phyloP scores from a whole-genome alignment of 73 alveolate genomes.

The Paramecium biaurelia region DNA sequence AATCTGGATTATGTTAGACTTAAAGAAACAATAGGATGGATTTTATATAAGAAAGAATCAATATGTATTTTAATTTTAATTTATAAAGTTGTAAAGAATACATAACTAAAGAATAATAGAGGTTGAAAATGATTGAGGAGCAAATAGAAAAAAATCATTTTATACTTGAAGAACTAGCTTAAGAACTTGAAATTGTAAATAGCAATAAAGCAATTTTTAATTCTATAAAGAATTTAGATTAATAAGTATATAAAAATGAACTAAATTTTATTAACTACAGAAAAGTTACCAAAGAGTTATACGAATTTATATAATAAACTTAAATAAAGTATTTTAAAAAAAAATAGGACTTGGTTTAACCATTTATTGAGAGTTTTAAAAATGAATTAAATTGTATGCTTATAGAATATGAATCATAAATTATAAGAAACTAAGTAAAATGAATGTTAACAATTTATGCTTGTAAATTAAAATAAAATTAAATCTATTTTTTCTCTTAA shows the following conservation, averaged over 20 bases:
- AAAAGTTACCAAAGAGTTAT: background rate
- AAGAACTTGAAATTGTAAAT: background rate
- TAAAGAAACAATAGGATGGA: background rate
- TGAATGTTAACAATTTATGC: background rate
- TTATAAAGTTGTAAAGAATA: background rate
- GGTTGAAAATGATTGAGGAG: background rate
- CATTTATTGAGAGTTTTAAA: background rate
- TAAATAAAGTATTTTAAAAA: background rate
- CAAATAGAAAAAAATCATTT: background rate
- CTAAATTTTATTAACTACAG: background rate
- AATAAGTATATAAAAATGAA: background rate
- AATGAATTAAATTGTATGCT: background rate
- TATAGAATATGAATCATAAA: background rate
- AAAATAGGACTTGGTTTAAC: background rate
- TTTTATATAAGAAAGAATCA: background rate
- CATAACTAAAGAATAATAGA: background rate
- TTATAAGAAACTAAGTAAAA: background rate
- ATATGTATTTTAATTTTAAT: background rate
- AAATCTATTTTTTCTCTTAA: background rate
- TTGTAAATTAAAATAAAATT: background rate
- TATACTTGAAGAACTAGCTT: background rate
- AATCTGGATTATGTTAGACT: background rate
- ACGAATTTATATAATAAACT: background rate
- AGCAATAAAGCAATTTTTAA: background rate
- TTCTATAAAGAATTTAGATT: background rate